Evolutionary conservation across 176 grass and related monocot genomes (phyloP), one percentile per base, ranked within the genome.

Genomic region (Neostapfia colusana): DNA sequence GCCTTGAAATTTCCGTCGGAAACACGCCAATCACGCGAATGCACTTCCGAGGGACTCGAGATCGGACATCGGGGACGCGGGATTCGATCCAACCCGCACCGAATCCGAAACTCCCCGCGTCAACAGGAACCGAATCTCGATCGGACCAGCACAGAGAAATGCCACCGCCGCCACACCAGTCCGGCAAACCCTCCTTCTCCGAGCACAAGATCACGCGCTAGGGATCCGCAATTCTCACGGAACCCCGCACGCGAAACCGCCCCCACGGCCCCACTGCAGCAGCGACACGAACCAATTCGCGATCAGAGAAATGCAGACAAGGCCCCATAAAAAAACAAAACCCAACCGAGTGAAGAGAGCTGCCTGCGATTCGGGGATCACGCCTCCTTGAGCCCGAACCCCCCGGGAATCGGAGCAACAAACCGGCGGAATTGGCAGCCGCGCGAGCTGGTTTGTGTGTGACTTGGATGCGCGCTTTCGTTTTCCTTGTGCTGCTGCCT

Each of bases 401-500:
- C 60, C 45, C 24, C 18, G 23, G 44, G 55, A 77, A 82, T 71
- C 39, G 53, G 54, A 31, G 25, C 20, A 49, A 67, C 10, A 79
- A 39, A 20, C n/a, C 6, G 17, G 48, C 53, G 13, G 60, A 68
- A 81, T 69, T 75, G 51, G 38, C 21, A 17, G 45, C 41, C 34
- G 12, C 55, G 60, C 28, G 12, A 1, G 14, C 56, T 51, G 66
- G 39, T 26, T 49, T 72, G 40, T 39, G 62, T 51, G 66, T 8
- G 71, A 45, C 34, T 50, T 66, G 54, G 46, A 49, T 49, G 17
- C 59, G 14, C 43, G 46, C 74, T 89, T 64, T 82, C 65, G 67
- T 59, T 77, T 68, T 87, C 71, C 50, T 80, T 63, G 73, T 40
- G 42, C 81, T 60, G 40, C 55, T 51, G 79, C 83, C 79, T 39